These are phyloP conservation scores for Alloteropsis semialata DNA, from an alignment of 176 grass and related monocot species.

Conservation along the genomic window DNA sequence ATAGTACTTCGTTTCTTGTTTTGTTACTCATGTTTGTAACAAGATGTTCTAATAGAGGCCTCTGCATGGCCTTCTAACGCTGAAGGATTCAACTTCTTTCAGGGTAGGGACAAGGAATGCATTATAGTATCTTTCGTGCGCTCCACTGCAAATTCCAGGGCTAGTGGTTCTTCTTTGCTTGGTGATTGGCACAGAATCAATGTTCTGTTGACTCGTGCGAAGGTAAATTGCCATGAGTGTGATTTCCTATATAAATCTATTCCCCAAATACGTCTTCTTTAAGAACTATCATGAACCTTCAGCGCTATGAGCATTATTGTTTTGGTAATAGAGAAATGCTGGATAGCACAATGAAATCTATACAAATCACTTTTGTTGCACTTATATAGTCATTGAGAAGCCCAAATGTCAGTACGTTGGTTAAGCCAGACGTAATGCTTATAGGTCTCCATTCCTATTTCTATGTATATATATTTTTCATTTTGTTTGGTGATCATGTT, in stretches of 20 bases:
- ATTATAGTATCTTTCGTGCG: constrained; percentile 92
- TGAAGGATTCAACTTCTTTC: constrained; percentile 29
- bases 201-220: constrained; percentile 86
- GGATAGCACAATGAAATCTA: neutral
- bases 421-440: neutral
- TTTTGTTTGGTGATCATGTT: constrained; percentile 16
- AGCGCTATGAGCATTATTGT: neutral
- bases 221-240: constrained; percentile 40
- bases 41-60: neutral
- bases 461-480: neutral
- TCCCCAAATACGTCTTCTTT: neutral
- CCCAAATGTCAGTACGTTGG: neutral
- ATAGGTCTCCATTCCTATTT: neutral
- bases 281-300: neutral
- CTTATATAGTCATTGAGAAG: neutral
- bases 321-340: neutral
- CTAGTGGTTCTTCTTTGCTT: constrained; percentile 78
- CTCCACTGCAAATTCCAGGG: constrained; percentile 49
- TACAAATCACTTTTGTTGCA: neutral
- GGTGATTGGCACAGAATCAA: constrained; percentile 96
- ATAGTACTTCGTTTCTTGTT: constrained; percentile 24
- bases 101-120: constrained; percentile 98
- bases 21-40: constrained; percentile 1
- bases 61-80: neutral
- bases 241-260: neutral